Percentiles rank a stretch among this genome's conserved stretches.
Evolutionary conservation across 495 filamentous ascomycete species (phyloP).

Genomic region (Trichoderma erinaceum): DNA sequence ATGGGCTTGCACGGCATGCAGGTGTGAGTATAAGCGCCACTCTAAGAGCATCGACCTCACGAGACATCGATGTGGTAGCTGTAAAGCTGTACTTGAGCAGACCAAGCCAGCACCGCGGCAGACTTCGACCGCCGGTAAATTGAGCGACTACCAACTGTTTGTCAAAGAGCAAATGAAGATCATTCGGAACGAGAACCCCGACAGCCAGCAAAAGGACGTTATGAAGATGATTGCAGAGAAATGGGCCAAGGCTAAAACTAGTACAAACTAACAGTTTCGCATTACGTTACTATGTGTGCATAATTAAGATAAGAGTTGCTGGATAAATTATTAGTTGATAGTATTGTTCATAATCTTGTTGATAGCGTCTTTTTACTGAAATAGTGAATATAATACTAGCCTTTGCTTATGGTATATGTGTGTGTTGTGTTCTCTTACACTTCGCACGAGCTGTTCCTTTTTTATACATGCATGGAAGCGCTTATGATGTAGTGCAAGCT

Average conservation of each 20-base stretch:
- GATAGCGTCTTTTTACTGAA: too few species aligned
- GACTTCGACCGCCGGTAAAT: slow-evolving; percentile 26
- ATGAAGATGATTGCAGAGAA: slow-evolving; percentile 51
- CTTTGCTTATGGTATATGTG: too few species aligned
- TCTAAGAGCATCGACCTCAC: slow-evolving; percentile 69
- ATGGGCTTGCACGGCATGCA: slow-evolving; percentile 73
- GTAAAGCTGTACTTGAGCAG: slow-evolving; percentile 63
- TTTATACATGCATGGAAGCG: too few species aligned
- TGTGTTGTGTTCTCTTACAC: too few species aligned
- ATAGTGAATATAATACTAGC: too few species aligned
- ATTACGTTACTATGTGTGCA: too few species aligned
- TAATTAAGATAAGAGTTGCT: too few species aligned
- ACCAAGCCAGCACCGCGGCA: slow-evolving; percentile 66
- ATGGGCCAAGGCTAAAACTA: slow-evolving; percentile 29
- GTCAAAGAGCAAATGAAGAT: slow-evolving; percentile 57
- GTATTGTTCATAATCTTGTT: too few species aligned
- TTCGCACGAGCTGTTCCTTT: too few species aligned
- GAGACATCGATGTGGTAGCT: slow-evolving; percentile 62
- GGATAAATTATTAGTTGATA: too few species aligned
- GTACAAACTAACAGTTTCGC: too few species aligned
- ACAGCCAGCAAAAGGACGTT: slow-evolving; percentile 54
- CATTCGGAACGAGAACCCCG: slow-evolving; percentile 48
- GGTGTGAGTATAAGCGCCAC: slow-evolving; percentile 65
- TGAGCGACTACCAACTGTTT: slow-evolving; percentile 59
- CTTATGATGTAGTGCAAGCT: too few species aligned